Percentiles rank a stretch among this genome's conserved stretches.
These are phyloP conservation scores for Malassezia brasiliensis DNA, from an alignment of 1,284 basidiomycete genomes.

Conservation along the genomic window DNA sequence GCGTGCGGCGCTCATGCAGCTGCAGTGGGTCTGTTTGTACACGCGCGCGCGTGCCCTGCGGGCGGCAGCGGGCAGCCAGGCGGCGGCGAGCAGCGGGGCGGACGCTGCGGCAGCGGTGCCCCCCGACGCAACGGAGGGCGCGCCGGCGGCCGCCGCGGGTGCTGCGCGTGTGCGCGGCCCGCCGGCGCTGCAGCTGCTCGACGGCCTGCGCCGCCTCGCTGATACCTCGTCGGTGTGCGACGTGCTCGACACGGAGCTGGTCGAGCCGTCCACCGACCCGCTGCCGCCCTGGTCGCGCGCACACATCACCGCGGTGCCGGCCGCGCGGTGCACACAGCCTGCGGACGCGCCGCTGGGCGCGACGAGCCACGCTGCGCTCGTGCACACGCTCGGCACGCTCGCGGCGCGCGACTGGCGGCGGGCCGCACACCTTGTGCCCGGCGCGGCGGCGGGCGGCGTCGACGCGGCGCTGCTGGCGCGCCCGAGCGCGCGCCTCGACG, in stretches of 20 bases:
- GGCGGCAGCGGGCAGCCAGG: too few species aligned
- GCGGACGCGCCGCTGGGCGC: not conserved
- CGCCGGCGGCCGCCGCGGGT: not conserved
- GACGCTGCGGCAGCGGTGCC: too few species aligned
- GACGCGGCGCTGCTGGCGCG: not conserved
- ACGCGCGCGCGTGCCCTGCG: conserved; percentile 7
- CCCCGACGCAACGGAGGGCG: too few species aligned
- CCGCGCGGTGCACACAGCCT: not conserved
- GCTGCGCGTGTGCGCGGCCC: not conserved
- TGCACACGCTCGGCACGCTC: not conserved
- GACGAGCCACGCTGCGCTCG: not conserved
- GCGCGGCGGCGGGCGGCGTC: too few species aligned
- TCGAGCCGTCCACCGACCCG: not conserved
- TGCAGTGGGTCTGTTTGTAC: conserved; percentile 13
- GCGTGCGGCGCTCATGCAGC: conserved; percentile 13
- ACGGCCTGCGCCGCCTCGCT: not conserved
- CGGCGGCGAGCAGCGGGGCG: too few species aligned
- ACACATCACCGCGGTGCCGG: not conserved
- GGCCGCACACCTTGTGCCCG: too few species aligned
- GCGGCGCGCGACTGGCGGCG: not conserved
- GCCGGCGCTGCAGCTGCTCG: conserved; percentile 1
- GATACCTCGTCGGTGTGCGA: not conserved
- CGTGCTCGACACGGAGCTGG: not conserved
- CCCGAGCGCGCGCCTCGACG: conserved; percentile 2
- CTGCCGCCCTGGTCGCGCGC: conserved; percentile 11